Evolutionary conservation across 2,329 filamentous ascomycete genomes (phyloP).

Genomic region (Leptodontidium sp.): DNA sequence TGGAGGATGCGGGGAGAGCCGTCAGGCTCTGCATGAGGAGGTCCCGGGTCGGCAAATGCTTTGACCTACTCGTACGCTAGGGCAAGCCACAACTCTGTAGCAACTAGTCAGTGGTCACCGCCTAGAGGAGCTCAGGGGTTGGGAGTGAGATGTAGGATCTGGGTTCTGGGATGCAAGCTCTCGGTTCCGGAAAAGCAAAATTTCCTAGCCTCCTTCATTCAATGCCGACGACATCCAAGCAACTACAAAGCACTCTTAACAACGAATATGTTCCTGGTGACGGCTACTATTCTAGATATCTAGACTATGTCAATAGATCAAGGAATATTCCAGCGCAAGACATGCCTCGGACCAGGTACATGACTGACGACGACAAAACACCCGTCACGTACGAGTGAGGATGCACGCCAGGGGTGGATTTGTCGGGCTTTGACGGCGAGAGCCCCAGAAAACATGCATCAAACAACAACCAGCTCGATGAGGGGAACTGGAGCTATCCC

Average conservation of each 20-base stretch:
- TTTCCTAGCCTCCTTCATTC: too few relatives aligned
- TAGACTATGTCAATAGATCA: too few relatives aligned
- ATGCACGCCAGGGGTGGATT: not conserved
- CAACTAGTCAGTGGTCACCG: not conserved
- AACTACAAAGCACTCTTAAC: too few relatives aligned
- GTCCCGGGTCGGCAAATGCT: conserved; percentile 9
- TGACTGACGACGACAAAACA: too few relatives aligned
- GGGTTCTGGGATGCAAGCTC: too few relatives aligned
- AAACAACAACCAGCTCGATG: not conserved
- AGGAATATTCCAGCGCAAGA: too few relatives aligned
- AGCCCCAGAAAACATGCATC: not conserved
- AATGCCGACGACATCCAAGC: too few relatives aligned
- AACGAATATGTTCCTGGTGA: too few relatives aligned
- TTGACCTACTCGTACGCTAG: not conserved
- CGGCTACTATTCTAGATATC: too few relatives aligned
- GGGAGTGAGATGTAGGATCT: not conserved
- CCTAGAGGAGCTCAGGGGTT: not conserved
- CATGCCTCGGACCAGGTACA: too few relatives aligned
- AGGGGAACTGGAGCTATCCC: not conserved
- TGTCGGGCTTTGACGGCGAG: conserved; percentile 1
- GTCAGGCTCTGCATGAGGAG: not conserved
- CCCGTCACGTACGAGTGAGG: too few relatives aligned
- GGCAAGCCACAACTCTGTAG: not conserved
- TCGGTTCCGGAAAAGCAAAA: too few relatives aligned
- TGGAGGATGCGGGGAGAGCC: conserved; percentile 6